A percentile compares a stretch with the other conserved stretches of the same genome.
Conservation (phyloP, 2,329 filamentous ascomycete genomes). For the Colletotrichum lupini region DNA sequence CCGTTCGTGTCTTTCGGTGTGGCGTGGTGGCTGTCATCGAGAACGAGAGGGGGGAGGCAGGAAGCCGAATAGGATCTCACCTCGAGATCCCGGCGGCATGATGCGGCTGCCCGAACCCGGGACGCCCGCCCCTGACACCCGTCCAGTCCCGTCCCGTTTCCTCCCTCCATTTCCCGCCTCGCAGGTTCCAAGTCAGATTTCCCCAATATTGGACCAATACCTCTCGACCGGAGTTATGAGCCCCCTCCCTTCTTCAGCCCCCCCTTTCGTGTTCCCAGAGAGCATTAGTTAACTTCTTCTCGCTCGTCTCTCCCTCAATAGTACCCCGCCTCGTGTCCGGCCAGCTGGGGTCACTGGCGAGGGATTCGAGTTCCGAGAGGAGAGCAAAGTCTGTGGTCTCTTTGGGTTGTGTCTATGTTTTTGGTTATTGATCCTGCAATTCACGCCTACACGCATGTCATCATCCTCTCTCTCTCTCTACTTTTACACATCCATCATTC, state of each 20-base stretch:
- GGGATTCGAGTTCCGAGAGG: neutral
- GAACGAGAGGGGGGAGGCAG: neutral
- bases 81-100: neutral
- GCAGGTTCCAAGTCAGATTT: neutral
- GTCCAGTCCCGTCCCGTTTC: conserved; percentile 7
- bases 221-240: neutral
- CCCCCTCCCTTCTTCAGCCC: neutral
- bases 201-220: neutral
- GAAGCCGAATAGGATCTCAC: neutral
- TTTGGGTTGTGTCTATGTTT: too few species aligned
- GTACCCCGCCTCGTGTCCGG: neutral
- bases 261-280: neutral
- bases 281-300: neutral
- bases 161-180: neutral
- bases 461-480: too few species aligned
- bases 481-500: too few species aligned
- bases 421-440: too few species aligned
- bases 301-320: too few species aligned
- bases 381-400: too few species aligned
- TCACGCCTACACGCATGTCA: too few species aligned
- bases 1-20: neutral
- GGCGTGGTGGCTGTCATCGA: neutral
- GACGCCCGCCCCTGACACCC: neutral
- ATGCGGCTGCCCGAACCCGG: conserved; percentile 31
- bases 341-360: too few species aligned